Base-by-base conservation (phyloP, 345 rosid species). In the Salix exigua region DNA sequence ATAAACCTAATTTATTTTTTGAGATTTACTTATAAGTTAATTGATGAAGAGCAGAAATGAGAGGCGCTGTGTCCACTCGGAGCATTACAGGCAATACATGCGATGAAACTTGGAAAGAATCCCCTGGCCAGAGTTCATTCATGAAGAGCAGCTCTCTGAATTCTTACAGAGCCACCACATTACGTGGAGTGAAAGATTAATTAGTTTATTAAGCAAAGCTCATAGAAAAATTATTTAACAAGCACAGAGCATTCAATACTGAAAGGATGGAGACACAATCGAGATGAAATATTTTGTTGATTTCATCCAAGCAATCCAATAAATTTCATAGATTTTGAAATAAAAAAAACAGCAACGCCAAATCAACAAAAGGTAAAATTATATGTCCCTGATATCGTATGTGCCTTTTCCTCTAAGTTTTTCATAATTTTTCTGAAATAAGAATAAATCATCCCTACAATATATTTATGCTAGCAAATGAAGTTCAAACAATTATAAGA, bases 141-240 rank as follows among this genome's bases (percentile, higher is more conserved):
- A 85, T 82, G 87, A 50, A 72, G 25, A 71, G 64, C 87, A 85
- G 63, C 66, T 82, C 83, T 82, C 81, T 63, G 2, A 18, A 33
- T 28, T 6, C 55, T 65, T 64, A 3, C 76, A 6, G 14, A 12
- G 7, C 30, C 70, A 21, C 53, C 17, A 3, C 70, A 74, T 70
- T 71, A 74, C 85, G 85, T 84, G 87, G 74, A 25, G 51, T 44
- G 31, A 68, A n/a, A n/a, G n/a, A n/a, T n/a, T n/a, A n/a, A n/a
- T n/a, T n/a, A n/a, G n/a, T n/a, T n/a, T n/a, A n/a, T n/a, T n/a
- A n/a, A n/a, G n/a, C n/a, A n/a, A n/a, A n/a, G n/a, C n/a, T n/a
- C n/a, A n/a, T n/a, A 12, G 51, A 46, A 12, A 14, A 6, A 46
- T 46, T 46, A 14, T 46, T 35, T 46, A 46, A 3, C 14, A 12